Conservation (phyloP, 2,329 filamentous ascomycete genomes). For the Didymella lethalis region DNA sequence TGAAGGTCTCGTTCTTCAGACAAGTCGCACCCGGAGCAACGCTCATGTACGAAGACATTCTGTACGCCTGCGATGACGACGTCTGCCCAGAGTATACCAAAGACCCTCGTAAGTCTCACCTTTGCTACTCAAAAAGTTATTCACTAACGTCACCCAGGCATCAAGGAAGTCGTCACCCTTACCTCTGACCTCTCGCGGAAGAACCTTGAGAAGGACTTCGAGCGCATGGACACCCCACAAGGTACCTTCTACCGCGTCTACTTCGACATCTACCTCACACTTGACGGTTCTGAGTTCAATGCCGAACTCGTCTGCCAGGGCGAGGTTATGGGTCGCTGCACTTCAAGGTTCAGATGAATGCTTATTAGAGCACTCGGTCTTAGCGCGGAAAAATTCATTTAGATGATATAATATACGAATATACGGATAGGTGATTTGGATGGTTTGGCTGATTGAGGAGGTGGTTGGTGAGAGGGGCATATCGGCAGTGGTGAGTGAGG, state of each 20-base stretch:
- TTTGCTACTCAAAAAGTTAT: background rate
- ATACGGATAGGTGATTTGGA: constrained; percentile 1
- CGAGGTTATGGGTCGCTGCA: constrained; percentile 97
- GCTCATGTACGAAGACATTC: constrained; percentile 98
- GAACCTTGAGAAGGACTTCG: constrained; percentile 99
- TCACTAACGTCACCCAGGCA: constrained; percentile 65
- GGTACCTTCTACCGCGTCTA: constrained; percentile 74
- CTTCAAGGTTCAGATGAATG: constrained; percentile 77
- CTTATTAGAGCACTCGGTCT: background rate
- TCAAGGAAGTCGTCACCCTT: constrained; percentile 98
- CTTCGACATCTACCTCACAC: constrained; percentile 79
- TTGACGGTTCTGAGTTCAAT: constrained; percentile 97
- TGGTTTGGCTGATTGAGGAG: background rate
- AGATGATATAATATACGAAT: constrained; percentile 10
- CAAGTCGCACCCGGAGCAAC: constrained; percentile 97
- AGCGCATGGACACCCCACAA: constrained; percentile 98
- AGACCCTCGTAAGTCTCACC: constrained; percentile 84
- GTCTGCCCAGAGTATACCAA: constrained; percentile 99
- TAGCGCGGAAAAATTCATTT: constrained; percentile 8
- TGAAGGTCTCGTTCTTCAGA: constrained; percentile 98
- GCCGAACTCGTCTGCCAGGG: constrained; percentile 99
- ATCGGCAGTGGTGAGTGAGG: background rate
- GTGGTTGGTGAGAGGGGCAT: background rate
- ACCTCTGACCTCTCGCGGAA: constrained; percentile 97
- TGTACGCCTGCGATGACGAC: constrained; percentile 97